Evolutionary conservation across 768 basidiomycete species (phyloP).

Genomic region (Boletus vermiculosoides): DNA sequence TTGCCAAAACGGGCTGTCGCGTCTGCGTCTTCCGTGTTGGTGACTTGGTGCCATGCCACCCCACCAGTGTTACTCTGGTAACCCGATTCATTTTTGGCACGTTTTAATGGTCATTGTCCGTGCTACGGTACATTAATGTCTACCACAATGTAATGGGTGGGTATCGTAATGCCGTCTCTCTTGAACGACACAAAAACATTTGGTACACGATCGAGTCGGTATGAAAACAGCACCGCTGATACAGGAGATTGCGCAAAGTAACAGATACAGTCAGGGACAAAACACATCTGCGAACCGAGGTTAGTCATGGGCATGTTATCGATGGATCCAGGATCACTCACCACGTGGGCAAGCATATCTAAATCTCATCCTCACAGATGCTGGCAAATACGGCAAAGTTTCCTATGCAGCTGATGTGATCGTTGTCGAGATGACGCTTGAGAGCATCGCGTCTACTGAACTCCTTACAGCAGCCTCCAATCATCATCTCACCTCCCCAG

Average conservation of each 20-base stretch:
- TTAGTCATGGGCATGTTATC: constrained; percentile 1
- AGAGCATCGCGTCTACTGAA: constrained; percentile 41
- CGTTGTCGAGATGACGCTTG: constrained; percentile 40
- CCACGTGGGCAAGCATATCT: constrained; percentile 8
- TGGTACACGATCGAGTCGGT: constrained; percentile 13
- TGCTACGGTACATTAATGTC: constrained; percentile 17
- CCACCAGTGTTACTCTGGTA: not conserved
- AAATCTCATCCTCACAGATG: constrained; percentile 26
- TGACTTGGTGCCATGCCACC: not conserved
- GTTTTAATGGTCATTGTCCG: constrained; percentile 3
- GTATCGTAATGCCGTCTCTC: constrained; percentile 14
- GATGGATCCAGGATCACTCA: not conserved
- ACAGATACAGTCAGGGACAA: constrained; percentile 6
- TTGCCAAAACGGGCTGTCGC: not conserved
- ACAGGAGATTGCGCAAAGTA: constrained; percentile 2
- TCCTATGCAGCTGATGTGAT: constrained; percentile 35
- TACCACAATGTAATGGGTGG: constrained; percentile 2
- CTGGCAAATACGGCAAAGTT: constrained; percentile 31
- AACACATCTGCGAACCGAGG: constrained; percentile 5
- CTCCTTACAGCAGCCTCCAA: constrained; percentile 39
- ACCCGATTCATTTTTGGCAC: not conserved
- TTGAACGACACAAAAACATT: not conserved
- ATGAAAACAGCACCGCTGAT: constrained; percentile 8
- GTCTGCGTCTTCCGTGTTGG: not conserved
- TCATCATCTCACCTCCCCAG: constrained; percentile 31